These are phyloP conservation scores for Akanthomyces muscarius DNA, from an alignment of 2,329 filamentous ascomycete species.

Conservation along the genomic window DNA sequence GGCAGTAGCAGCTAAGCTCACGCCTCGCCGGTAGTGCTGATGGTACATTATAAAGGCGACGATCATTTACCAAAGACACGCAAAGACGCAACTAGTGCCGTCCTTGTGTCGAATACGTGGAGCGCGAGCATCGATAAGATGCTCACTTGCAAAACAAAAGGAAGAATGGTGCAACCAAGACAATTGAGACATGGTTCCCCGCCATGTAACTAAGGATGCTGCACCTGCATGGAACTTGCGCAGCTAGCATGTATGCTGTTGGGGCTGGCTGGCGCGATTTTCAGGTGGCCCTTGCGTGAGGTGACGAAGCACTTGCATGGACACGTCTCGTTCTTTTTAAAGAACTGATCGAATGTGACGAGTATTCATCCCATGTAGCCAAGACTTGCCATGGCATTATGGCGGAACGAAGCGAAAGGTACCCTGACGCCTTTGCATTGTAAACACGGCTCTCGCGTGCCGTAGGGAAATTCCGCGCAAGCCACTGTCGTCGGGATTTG, in stretches of 20 bases:
- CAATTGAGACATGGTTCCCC: slow-evolving; percentile 5
- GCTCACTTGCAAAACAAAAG: neutral
- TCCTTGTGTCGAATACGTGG: neutral
- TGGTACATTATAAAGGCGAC: neutral
- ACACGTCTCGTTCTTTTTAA: neutral
- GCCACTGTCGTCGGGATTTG: neutral
- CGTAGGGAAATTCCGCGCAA: neutral
- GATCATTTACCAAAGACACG: slow-evolving; percentile 6
- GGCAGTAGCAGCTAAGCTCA: neutral
- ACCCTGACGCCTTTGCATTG: neutral
- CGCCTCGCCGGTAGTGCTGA: slow-evolving; percentile 1
- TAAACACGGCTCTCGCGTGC: slow-evolving; percentile 9
- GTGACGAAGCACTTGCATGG: neutral
- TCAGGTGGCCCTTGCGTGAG: neutral
- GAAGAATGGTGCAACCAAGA: neutral
- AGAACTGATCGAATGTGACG: neutral
- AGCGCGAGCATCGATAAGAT: neutral
- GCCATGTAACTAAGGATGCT: neutral
- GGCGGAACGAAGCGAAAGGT: neutral
- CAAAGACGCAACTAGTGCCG: neutral
- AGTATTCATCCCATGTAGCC: neutral
- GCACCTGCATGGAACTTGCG: neutral
- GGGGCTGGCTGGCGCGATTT: neutral
- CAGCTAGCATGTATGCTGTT: neutral
- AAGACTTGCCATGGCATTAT: neutral